phyloP scores from a whole-genome alignment of 148 eudicot species.

The Talinum fruticosum region DNA sequence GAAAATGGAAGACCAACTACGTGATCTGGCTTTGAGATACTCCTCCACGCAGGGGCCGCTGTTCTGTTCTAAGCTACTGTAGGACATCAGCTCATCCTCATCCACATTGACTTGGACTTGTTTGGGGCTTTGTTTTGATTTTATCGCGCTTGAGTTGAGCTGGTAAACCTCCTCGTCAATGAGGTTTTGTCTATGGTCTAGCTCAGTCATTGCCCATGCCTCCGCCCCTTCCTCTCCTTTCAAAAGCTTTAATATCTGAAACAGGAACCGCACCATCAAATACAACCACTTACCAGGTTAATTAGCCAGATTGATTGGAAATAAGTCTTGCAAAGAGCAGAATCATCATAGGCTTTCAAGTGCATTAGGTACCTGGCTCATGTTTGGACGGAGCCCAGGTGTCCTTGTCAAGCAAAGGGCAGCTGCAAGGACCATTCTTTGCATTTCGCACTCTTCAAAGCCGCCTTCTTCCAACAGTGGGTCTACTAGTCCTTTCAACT shows the following conservation, averaged over 20 bases:
- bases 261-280: background rate
- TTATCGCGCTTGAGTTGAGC: conserved; percentile 44
- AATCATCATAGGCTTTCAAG: background rate
- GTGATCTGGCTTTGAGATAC: conserved; percentile 47
- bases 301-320: no score
- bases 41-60: conserved; percentile 53
- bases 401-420: conserved; percentile 74
- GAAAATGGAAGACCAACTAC: conserved; percentile 41
- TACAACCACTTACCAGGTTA: no score
- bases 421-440: conserved; percentile 77
- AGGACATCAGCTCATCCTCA: conserved; percentile 44
- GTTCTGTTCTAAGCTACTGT: conserved; percentile 51
- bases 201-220: conserved; percentile 36
- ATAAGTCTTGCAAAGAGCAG: background rate
- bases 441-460: conserved; percentile 51
- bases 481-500: conserved; percentile 57
- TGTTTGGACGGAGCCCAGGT: conserved; percentile 82
- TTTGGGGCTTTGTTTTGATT: conserved; percentile 48
- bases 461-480: conserved; percentile 39
- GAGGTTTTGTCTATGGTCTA: conserved; percentile 22
- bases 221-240: conserved; percentile 52
- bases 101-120: conserved; percentile 45
- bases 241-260: conserved; percentile 57
- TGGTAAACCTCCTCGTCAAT: conserved; percentile 83
- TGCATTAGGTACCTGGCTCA: conserved; percentile 55